phyloP scores from a whole-genome alignment of 1,284 basidiomycete genomes.

The Violaceomyces palustris region DNA sequence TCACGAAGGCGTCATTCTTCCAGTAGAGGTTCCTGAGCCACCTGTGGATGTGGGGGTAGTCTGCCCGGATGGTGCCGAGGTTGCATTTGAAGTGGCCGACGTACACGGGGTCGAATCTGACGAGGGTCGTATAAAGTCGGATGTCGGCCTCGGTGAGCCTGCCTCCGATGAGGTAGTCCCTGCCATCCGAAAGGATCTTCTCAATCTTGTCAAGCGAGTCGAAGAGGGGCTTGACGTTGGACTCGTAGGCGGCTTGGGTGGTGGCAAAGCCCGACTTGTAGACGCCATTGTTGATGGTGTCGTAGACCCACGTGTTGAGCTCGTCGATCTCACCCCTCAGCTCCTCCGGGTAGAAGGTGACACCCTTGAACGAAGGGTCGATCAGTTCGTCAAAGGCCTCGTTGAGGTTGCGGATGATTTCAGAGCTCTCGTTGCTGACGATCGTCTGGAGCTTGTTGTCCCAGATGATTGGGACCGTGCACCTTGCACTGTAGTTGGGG shows the following conservation, averaged over 20 bases:
- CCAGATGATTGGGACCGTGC: conserved; percentile 73
- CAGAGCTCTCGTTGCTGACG: conserved; percentile 66
- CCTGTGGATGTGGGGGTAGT: conserved; percentile 39
- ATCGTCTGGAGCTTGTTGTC: conserved; percentile 84
- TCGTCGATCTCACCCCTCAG: conserved; percentile 71
- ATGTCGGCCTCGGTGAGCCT: conserved; percentile 81
- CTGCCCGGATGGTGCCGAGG: conserved; percentile 49
- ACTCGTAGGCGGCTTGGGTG: conserved; percentile 74
- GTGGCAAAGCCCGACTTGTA: conserved; percentile 88
- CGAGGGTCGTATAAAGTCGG: conserved; percentile 82
- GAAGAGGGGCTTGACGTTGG: conserved; percentile 64
- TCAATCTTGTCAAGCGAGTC: conserved; percentile 76
- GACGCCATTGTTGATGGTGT: conserved; percentile 56
- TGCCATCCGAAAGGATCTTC: conserved; percentile 65
- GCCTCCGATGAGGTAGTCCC: conserved; percentile 76
- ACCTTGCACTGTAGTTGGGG: conserved; percentile 54
- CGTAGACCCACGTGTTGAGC: conserved; percentile 73
- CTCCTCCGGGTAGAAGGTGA: conserved; percentile 64
- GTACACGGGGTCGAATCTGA: conserved; percentile 77
- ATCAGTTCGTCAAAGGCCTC: conserved; percentile 51
- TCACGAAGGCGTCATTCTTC: conserved; percentile 73
- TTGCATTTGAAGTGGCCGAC: conserved; percentile 90
- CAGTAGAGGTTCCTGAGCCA: conserved; percentile 86
- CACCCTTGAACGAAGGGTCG: conserved; percentile 22
- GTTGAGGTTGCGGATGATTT: conserved; percentile 82